Conservation (phyloP, 1,284 basidiomycete genomes). For the Psilocybe mexicana region DNA sequence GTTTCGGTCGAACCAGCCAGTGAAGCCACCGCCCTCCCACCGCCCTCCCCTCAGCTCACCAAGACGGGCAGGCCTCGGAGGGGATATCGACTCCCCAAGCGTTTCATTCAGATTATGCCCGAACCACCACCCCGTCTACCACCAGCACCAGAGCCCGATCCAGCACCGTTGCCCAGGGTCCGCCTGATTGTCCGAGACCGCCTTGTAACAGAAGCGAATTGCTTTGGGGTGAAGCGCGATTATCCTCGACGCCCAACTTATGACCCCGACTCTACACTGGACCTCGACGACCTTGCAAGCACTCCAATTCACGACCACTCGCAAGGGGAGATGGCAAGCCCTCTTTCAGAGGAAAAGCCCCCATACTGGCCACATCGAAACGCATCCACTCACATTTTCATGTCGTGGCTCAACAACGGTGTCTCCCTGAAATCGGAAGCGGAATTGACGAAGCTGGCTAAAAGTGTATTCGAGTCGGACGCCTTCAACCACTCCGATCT, state of each 20-base stretch:
- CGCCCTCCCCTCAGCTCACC: not conserved
- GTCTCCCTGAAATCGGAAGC: not conserved
- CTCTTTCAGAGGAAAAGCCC: not conserved
- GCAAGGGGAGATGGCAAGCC: not conserved
- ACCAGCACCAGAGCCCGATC: not conserved
- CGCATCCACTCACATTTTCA: not conserved
- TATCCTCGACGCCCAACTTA: constrained; percentile 20
- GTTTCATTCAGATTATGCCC: not conserved
- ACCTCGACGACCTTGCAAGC: constrained; percentile 14
- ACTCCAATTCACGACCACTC: not conserved
- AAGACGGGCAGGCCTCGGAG: constrained; percentile 2
- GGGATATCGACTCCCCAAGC: not conserved
- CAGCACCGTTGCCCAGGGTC: not conserved
- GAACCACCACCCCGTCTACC: not conserved
- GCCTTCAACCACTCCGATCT: constrained; percentile 21
- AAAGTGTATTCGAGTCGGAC: constrained; percentile 23
- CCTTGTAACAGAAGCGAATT: not conserved
- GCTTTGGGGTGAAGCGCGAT: constrained; percentile 19
- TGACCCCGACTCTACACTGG: constrained; percentile 21
- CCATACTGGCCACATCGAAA: not conserved
- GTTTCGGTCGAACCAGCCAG: not conserved
- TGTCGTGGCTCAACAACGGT: not conserved
- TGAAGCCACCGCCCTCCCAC: not conserved
- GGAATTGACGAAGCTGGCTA: constrained; percentile 20
- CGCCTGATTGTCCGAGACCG: constrained; percentile 1